Evolutionary conservation across 495 filamentous ascomycete species (phyloP).

Genomic region (Acidomyces sp.): DNA sequence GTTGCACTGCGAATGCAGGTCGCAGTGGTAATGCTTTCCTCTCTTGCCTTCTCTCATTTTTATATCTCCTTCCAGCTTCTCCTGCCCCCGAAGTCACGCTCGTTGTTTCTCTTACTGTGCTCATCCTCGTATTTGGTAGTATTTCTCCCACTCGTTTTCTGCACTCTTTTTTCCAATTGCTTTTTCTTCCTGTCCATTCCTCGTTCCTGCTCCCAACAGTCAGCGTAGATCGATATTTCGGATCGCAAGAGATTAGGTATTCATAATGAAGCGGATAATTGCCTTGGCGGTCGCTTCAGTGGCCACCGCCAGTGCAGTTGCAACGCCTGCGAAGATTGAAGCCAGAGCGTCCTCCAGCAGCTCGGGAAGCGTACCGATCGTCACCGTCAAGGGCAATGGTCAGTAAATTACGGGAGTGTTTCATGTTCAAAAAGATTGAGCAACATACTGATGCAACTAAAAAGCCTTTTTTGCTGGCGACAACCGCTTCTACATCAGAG

Average conservation of each 20-base stretch:
- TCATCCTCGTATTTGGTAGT: no score
- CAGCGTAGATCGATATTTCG: no score
- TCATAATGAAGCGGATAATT: slow-evolving; percentile 25
- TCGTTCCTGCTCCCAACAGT: not conserved
- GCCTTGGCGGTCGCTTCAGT: slow-evolving; percentile 22
- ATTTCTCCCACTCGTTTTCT: no score
- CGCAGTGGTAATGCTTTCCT: no score
- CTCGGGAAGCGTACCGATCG: slow-evolving; percentile 25
- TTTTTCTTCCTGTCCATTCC: not conserved
- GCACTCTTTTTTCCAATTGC: no score
- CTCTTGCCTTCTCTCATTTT: no score
- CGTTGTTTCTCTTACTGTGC: no score
- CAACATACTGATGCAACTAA: slow-evolving; percentile 20
- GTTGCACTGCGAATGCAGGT: no score
- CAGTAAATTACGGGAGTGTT: not conserved
- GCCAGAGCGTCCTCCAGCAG: slow-evolving; percentile 15
- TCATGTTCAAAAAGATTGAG: not conserved
- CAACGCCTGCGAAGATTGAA: slow-evolving; percentile 17
- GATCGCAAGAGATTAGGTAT: no score
- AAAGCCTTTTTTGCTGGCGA: slow-evolving; percentile 76
- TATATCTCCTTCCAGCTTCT: no score
- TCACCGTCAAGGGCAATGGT: slow-evolving; percentile 38
- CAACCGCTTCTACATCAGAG: slow-evolving; percentile 81
- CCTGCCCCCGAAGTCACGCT: no score
- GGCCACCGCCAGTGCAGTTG: slow-evolving; percentile 16